Conservation (phyloP, 129 eudicot species). For the Ambrosia artemisiifolia region DNA sequence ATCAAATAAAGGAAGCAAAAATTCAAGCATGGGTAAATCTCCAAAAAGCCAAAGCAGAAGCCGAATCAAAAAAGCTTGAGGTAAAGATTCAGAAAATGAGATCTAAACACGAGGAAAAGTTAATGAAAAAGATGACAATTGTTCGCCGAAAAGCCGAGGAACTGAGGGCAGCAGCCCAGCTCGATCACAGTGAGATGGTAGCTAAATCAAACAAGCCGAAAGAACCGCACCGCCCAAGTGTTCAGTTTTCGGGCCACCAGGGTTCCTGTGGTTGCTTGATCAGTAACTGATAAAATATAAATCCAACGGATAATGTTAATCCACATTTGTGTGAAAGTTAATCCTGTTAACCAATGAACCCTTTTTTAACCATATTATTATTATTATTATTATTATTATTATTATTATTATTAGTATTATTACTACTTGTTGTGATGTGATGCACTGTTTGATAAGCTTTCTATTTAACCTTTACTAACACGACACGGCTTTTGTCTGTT, state of each 20-base stretch:
- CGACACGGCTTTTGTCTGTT: not conserved
- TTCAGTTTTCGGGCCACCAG: conserved; percentile 34
- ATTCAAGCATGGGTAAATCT: conserved; percentile 89
- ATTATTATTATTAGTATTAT: not conserved
- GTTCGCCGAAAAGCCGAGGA: conserved; percentile 81
- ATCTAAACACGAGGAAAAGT: conserved; percentile 60
- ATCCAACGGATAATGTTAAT: not conserved
- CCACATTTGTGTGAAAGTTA: not conserved
- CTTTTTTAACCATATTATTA: no score
- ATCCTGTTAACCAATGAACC: not conserved
- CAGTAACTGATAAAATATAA: conserved; percentile 24
- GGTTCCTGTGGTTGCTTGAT: conserved; percentile 71
- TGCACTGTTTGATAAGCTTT: not conserved
- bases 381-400: no score
- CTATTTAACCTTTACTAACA: not conserved
- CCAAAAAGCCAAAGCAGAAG: conserved; percentile 88
- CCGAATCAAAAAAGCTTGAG: conserved; percentile 85
- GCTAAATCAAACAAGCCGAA: conserved; percentile 36
- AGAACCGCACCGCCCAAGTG: conserved; percentile 32
- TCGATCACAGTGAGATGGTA: conserved; percentile 43
- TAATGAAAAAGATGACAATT: conserved; percentile 70
- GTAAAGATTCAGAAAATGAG: conserved; percentile 83
- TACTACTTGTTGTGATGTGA: not conserved
- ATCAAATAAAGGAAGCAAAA: conserved; percentile 84
- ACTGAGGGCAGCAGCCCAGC: conserved; percentile 53